A percentile compares a stretch with the other conserved stretches of the same genome.
Conservation (phyloP, 2,329 filamentous ascomycete genomes). For the Pseudonectria buxi region DNA sequence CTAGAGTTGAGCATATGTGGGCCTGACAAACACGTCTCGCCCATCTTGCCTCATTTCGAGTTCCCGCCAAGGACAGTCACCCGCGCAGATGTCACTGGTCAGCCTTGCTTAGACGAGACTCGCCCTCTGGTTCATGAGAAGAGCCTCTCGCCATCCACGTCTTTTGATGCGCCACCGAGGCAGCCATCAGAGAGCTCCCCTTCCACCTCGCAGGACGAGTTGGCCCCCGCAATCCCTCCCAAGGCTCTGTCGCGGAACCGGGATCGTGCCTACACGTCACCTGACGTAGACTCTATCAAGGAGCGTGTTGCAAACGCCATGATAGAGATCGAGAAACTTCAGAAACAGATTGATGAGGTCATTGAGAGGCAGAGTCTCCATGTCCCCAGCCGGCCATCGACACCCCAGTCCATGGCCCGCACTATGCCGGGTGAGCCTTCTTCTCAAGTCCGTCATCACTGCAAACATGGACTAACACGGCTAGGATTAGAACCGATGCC, state of each 20-base stretch:
- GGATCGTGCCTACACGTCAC: constrained; percentile 37
- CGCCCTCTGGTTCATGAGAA: constrained; percentile 30
- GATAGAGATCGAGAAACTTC: constrained; percentile 51
- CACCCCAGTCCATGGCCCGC: constrained; percentile 34
- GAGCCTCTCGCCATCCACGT: constrained; percentile 43
- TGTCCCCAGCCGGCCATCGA: constrained; percentile 45
- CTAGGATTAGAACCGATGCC: constrained; percentile 46
- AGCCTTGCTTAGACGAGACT: constrained; percentile 23
- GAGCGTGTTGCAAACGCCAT: constrained; percentile 51
- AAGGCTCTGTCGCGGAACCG: constrained; percentile 29
- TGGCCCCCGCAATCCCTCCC: constrained; percentile 33
- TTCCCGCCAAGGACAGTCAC: constrained; percentile 25
- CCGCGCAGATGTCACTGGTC: constrained; percentile 2
- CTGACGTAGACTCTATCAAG: constrained; percentile 45
- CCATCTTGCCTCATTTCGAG: constrained; percentile 47
- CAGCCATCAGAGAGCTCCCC: constrained; percentile 23
- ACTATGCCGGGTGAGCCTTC: constrained; percentile 25
- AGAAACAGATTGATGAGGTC: constrained; percentile 53
- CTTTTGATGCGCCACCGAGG: constrained; percentile 49
- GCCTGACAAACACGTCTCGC: constrained; percentile 40
- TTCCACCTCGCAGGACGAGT: constrained; percentile 17
- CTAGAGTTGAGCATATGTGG: constrained; percentile 51
- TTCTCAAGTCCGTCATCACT: constrained; percentile 5
- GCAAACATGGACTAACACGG: constrained; percentile 10
- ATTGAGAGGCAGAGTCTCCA: constrained; percentile 56